Conservation (phyloP, 176 grass and related monocot species). For the Leersia perrieri region DNA sequence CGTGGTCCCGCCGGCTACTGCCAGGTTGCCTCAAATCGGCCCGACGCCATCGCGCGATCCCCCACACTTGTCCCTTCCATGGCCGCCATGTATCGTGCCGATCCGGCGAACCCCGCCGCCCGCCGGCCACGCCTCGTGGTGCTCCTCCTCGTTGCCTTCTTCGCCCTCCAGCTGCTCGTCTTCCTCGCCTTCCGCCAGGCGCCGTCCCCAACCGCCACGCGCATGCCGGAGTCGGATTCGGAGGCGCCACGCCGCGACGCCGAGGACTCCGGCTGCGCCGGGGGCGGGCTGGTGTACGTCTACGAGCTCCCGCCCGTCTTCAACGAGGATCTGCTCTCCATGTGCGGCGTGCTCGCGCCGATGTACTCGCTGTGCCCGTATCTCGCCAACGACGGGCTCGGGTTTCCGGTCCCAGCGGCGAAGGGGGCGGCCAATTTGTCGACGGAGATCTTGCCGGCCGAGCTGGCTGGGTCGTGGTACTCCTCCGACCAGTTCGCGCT, state of each 20-base stretch:
- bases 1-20: slow-evolving; percentile 6
- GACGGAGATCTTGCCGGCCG: slow-evolving; percentile 29
- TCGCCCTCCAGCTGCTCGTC: slow-evolving; percentile 64
- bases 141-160: slow-evolving; percentile 46
- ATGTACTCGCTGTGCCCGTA: slow-evolving; percentile 59
- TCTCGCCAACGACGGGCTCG: slow-evolving; percentile 68
- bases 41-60: background rate
- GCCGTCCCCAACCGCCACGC: slow-evolving; percentile 8
- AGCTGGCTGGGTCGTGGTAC: slow-evolving; percentile 64
- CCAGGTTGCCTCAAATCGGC: slow-evolving; percentile 19
- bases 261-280: slow-evolving; percentile 31
- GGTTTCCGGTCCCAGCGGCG: slow-evolving; percentile 41
- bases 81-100: slow-evolving; percentile 30
- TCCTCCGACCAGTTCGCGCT: slow-evolving; percentile 81
- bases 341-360: slow-evolving; percentile 47
- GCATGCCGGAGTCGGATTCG: too few species aligned
- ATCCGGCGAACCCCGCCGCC: background rate
- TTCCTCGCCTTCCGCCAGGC: slow-evolving; percentile 40
- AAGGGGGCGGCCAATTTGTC: slow-evolving; percentile 43
- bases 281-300: slow-evolving; percentile 64
- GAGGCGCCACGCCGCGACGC: background rate
- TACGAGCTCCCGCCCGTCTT: slow-evolving; percentile 70
- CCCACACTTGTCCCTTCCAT: background rate
- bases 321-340: slow-evolving; percentile 60
- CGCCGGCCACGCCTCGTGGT: slow-evolving; percentile 38